phyloP scores from a whole-genome alignment of 306 rosid species.

The Pachyrhizus erosus region DNA sequence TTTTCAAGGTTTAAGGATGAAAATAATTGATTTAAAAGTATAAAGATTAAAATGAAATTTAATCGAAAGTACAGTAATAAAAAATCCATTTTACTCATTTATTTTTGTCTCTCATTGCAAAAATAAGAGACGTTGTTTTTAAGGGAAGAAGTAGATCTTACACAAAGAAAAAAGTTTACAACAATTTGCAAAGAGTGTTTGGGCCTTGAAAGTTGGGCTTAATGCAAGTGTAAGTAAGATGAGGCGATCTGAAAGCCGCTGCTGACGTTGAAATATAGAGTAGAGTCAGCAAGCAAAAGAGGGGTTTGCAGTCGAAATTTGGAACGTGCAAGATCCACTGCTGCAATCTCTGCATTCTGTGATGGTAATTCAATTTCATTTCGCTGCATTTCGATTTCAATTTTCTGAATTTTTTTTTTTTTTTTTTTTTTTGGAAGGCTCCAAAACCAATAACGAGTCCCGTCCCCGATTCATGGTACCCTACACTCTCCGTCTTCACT shows the following conservation, averaged over 20 bases:
- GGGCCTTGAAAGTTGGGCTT: constrained; percentile 37
- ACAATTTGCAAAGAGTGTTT: not conserved
- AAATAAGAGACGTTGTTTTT: too few relatives aligned
- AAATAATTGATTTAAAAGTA: too few relatives aligned
- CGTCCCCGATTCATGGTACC: constrained; percentile 82
- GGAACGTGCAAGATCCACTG: constrained; percentile 38
- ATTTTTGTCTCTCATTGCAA: too few relatives aligned
- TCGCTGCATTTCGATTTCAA: not conserved
- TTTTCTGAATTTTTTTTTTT: not conserved
- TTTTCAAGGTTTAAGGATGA: too few relatives aligned
- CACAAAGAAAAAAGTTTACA: too few relatives aligned
- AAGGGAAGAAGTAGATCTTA: too few relatives aligned
- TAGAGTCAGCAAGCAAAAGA: constrained; percentile 23
- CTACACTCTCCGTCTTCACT: constrained; percentile 75
- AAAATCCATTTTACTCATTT: too few relatives aligned
- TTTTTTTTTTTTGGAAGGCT: constrained; percentile 53
- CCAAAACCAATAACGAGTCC: constrained; percentile 91
- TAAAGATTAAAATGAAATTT: too few relatives aligned
- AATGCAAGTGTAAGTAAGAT: too few relatives aligned
- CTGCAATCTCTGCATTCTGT: constrained; percentile 25
- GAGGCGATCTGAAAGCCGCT: not conserved
- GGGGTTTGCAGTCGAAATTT: not conserved
- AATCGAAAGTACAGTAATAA: too few relatives aligned
- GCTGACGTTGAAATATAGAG: not conserved
- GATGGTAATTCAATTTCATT: constrained; percentile 42